These are phyloP conservation scores for Geotrichum klebahnii DNA, from an alignment of 1,139 yeast genomes.

Conservation along the genomic window DNA sequence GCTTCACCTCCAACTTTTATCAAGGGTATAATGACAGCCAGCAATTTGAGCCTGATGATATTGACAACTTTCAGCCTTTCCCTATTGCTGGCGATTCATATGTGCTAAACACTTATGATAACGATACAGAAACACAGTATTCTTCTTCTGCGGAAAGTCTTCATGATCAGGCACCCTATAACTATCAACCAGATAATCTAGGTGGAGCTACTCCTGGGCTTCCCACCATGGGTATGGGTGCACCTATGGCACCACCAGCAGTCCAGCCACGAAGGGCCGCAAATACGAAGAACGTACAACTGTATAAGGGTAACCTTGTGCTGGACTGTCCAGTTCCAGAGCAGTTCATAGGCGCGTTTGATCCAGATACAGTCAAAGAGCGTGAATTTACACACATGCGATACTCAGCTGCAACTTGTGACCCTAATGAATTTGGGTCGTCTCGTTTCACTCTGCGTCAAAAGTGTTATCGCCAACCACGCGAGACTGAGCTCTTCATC, in stretches of 20 bases:
- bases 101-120: conserved; percentile 39
- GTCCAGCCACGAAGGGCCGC: conserved; percentile 35
- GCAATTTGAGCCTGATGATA: background rate
- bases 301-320: conserved; percentile 69
- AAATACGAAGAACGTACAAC: conserved; percentile 50
- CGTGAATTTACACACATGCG: conserved; percentile 75
- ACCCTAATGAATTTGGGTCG: conserved; percentile 57
- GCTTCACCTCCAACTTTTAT: conserved; percentile 6
- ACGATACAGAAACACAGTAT: conserved; percentile 27
- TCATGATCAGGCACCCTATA: too few relatives aligned
- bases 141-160: conserved; percentile 22
- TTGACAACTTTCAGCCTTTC: conserved; percentile 23
- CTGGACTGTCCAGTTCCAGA: conserved; percentile 65
- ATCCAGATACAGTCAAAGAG: conserved; percentile 43
- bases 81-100: conserved; percentile 42
- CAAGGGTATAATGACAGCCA: conserved; percentile 1
- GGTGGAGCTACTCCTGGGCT: too few relatives aligned
- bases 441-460: conserved; percentile 65
- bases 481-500: conserved; percentile 69
- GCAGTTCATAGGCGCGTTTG: conserved; percentile 46
- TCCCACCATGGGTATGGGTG: too few relatives aligned
- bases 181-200: too few relatives aligned
- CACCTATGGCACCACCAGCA: conserved; percentile 9
- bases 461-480: conserved; percentile 58
- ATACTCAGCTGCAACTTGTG: conserved; percentile 78